Percentiles rank a stretch among this genome's conserved stretches.
phyloP scores from a whole-genome alignment of 768 basidiomycete genomes.

The Tulasnella sp. region DNA sequence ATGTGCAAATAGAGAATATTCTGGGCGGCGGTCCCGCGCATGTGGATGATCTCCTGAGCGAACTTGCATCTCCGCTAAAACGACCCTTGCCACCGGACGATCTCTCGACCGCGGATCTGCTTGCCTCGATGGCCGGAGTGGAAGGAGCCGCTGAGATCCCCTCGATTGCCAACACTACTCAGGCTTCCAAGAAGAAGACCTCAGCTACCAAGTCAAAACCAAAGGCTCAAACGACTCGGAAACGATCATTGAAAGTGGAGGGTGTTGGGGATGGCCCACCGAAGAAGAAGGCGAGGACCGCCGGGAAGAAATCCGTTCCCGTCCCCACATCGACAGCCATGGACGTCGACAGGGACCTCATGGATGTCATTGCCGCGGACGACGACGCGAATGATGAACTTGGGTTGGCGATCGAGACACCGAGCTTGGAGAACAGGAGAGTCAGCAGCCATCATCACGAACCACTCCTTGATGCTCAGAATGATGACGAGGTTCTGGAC shows the following conservation, averaged over 20 bases:
- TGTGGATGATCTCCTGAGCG: background rate
- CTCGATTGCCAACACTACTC: background rate
- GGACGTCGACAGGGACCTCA: conserved; percentile 3
- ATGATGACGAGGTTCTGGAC: conserved; percentile 11
- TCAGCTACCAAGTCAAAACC: background rate
- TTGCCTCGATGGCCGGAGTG: background rate
- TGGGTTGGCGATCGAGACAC: background rate
- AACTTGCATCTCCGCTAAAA: background rate
- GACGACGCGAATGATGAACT: background rate
- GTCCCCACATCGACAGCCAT: background rate
- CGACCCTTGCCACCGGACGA: background rate
- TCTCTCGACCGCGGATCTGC: background rate
- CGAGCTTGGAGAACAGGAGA: background rate
- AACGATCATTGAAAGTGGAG: background rate
- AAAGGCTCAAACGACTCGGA: background rate
- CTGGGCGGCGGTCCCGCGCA: background rate
- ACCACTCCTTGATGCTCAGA: conserved; percentile 24
- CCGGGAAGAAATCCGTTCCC: background rate
- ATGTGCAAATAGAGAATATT: background rate
- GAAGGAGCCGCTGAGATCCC: background rate
- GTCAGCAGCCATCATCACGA: background rate
- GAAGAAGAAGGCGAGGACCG: background rate
- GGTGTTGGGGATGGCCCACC: background rate
- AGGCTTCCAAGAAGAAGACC: background rate
- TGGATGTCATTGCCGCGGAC: conserved; percentile 8